Base-by-base conservation (phyloP, 345 rosid genomes). In the Camelina sativa region DNA sequence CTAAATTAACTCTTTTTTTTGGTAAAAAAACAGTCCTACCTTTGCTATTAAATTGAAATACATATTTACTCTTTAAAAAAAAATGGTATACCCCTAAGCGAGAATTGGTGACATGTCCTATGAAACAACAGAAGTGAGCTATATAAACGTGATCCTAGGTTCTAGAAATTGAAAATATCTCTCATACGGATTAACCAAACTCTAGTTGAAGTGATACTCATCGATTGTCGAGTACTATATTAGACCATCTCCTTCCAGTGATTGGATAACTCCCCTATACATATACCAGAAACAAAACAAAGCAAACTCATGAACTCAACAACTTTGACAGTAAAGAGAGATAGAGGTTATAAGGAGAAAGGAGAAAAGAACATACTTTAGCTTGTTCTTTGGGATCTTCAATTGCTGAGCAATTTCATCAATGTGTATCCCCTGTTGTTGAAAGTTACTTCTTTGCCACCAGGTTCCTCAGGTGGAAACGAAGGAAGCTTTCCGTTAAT, bases 361-460 rank as follows among this genome's bases (percentile, higher is more conserved):
- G 66, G 74, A 48, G 7, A 17, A 23, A 23, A 23, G 53, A 43
- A 57, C 62, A 17, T 91, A 95, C 99, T 79, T 86, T 76, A 94
- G 85, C 85, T 90, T 94, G 81, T 84, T 80, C 51, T 78, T 69
- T 7, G 99, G 88, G 74, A 90, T 84, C 81, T 90, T 91, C 83
- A 95, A 80, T 60, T 86, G 89, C 69, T 80, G 81, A 23, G 86
- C 80, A 48, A 95, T 82, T 83, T 95, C 97, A 79, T 89, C 86
- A 30, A 90, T 40, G 76, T 91, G 98, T 47, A 91, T 76, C 13
- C 97, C 97, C 74, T 86, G 89, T 76, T 93, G 92, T 66, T 17
- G 17, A 17, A 17, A 17, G 17, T 17, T 17, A 17, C 17, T 17
- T 17, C 17, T 17, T 17, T 17, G 17, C 17, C 17, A 17, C 17